Conservation (phyloP, 345 rosid species). For the Clausena lansium region DNA sequence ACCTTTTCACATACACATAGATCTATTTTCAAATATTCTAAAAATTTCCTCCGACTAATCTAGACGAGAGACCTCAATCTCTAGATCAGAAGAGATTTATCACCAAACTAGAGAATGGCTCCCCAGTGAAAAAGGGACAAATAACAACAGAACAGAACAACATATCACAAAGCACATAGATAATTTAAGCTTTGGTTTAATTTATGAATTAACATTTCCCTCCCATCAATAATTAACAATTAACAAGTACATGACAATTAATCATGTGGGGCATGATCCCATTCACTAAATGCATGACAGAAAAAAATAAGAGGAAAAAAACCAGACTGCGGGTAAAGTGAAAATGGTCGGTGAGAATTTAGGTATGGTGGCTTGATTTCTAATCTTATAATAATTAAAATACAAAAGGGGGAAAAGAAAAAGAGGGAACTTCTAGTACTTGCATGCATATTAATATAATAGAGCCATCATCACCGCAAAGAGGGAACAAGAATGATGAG, state of each 20-base stretch:
- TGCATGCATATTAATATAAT: background rate
- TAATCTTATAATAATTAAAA: background rate
- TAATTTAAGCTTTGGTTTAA: background rate
- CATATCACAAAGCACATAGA: too few relatives aligned
- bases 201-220: background rate
- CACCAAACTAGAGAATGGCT: too few relatives aligned
- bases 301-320: background rate
- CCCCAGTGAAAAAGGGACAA: too few relatives aligned
- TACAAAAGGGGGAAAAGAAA: too few relatives aligned
- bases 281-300: background rate
- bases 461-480: slow-evolving; percentile 9
- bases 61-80: too few relatives aligned
- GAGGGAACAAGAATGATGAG: slow-evolving; percentile 29
- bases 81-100: too few relatives aligned
- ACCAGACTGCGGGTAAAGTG: background rate
- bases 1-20: too few relatives aligned
- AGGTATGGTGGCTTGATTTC: slow-evolving; percentile 3
- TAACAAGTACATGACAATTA: background rate
- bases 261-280: background rate
- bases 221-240: background rate
- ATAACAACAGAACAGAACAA: background rate
- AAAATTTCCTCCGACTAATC: too few relatives aligned
- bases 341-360: slow-evolving; percentile 7
- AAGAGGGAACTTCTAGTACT: background rate
- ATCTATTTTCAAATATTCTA: too few relatives aligned